Conservation (phyloP, 1,284 basidiomycete species). For the Binderoboletus segoi region DNA sequence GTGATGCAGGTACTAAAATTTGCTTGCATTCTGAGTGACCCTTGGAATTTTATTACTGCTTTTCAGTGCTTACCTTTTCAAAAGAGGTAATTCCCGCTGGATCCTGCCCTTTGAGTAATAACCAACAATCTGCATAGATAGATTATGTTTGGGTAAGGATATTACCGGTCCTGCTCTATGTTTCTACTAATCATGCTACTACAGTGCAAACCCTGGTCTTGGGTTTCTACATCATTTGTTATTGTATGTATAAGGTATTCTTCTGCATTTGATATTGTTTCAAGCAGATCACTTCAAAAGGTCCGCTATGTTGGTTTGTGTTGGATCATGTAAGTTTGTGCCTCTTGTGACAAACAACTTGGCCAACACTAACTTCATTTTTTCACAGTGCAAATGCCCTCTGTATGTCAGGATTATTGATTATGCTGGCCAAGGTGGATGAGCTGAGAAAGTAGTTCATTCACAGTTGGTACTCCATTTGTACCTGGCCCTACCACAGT, state of each 20-base stretch:
- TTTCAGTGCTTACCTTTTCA: background rate
- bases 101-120: background rate
- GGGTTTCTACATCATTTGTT: background rate
- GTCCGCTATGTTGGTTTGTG: no score
- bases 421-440: no score
- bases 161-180: background rate
- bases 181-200: background rate
- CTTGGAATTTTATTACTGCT: no score
- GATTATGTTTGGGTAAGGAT: background rate
- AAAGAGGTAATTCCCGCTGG: background rate
- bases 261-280: no score
- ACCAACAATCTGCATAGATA: background rate
- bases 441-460: no score
- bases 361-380: background rate
- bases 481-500: constrained; percentile 1
- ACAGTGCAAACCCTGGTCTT: background rate
- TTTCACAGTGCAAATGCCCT: background rate
- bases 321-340: no score
- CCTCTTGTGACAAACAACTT: no score
- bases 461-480: constrained; percentile 3
- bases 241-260: no score
- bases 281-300: no score
- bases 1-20: no score
- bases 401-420: constrained; percentile 2
- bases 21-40: no score